phyloP scores from a whole-genome alignment of 192 early-diverging fungal genomes.

The Backusella macrospora region DNA sequence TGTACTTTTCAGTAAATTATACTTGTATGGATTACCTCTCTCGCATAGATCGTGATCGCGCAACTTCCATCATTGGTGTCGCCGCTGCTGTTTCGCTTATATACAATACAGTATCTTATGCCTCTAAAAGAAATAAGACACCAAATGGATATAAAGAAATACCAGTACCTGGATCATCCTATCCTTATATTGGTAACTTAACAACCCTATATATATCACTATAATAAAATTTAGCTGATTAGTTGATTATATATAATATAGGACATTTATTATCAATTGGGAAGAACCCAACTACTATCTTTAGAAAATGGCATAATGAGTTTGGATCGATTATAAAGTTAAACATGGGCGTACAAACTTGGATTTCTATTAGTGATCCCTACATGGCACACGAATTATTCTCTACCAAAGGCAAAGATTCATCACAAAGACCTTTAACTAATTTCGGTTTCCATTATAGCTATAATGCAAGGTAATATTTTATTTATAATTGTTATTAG shows the following conservation, averaged over 20 bases:
- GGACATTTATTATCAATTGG: background rate
- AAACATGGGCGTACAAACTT: background rate
- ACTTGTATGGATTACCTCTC: too few relatives aligned
- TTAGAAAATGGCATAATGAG: constrained; percentile 2
- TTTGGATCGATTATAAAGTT: background rate
- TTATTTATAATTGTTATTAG: too few relatives aligned
- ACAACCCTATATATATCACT: background rate
- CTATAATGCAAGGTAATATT: background rate
- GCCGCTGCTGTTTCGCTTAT: too few relatives aligned
- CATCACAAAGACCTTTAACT: background rate
- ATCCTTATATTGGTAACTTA: background rate
- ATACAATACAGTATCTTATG: too few relatives aligned
- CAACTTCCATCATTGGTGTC: too few relatives aligned
- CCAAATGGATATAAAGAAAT: background rate
- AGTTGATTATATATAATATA: background rate
- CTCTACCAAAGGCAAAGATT: background rate
- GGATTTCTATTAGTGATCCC: background rate
- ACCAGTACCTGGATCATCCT: background rate
- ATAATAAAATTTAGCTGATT: background rate
- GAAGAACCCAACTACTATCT: background rate
- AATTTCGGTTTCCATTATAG: background rate
- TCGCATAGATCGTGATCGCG: too few relatives aligned
- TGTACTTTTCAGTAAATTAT: too few relatives aligned
- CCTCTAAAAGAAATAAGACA: too few relatives aligned
- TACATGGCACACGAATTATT: background rate